phyloP scores from a whole-genome alignment of 306 rosid species.

The Gillenia trifoliata region DNA sequence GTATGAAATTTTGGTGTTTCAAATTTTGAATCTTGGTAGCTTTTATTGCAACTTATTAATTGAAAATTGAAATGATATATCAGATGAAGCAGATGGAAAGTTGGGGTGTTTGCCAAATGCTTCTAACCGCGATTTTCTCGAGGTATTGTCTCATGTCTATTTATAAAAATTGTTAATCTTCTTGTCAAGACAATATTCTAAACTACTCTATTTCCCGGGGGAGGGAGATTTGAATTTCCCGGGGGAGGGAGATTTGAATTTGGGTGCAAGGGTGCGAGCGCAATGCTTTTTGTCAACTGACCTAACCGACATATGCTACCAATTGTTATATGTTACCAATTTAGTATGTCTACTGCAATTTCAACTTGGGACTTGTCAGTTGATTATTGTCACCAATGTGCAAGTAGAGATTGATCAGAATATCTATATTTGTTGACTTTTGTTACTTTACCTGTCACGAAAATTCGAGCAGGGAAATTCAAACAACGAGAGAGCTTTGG shows the following conservation, averaged over 20 bases:
- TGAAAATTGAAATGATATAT: neutral
- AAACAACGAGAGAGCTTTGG: slow-evolving; percentile 14
- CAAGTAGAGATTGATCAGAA: neutral
- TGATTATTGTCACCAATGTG: neutral
- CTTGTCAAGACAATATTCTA: too few species aligned
- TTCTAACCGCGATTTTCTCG: neutral
- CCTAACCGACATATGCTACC: too few species aligned
- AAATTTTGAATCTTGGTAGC: neutral
- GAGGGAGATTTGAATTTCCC: too few species aligned
- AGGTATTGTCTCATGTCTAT: neutral
- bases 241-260: too few species aligned
- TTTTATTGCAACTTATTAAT: neutral
- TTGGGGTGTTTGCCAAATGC: neutral
- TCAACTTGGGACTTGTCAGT: neutral
- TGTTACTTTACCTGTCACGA: slow-evolving; percentile 14
- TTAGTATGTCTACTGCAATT: neutral
- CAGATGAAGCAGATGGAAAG: slow-evolving; percentile 11
- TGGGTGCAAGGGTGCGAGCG: too few species aligned
- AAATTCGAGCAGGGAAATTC: slow-evolving; percentile 14
- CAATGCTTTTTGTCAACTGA: too few species aligned
- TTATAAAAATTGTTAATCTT: neutral
- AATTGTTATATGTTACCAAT: neutral
- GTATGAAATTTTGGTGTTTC: slow-evolving; percentile 15
- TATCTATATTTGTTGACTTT: slow-evolving; percentile 9
- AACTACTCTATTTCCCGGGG: too few species aligned